These are phyloP conservation scores for Ceratobasidium sp. DNA, from an alignment of 1,284 basidiomycete species.

Conservation along the genomic window DNA sequence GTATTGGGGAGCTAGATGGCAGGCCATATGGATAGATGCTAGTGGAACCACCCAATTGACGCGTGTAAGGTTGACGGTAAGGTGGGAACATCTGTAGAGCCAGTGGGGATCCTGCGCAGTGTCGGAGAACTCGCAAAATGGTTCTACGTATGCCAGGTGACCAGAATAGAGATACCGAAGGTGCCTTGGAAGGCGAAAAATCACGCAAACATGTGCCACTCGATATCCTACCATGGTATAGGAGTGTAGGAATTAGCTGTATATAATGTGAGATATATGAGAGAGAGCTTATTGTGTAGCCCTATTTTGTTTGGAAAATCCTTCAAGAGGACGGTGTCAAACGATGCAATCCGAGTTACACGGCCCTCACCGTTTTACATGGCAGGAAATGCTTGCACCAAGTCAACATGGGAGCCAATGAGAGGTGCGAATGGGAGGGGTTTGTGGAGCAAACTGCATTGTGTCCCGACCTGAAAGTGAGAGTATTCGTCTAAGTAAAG, in stretches of 20 bases:
- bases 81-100: neutral
- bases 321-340: neutral
- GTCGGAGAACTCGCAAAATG: neutral
- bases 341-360: neutral
- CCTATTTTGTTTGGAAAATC: neutral
- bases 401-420: neutral
- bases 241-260: too few species aligned
- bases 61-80: too few species aligned
- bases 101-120: neutral
- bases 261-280: neutral
- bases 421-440: neutral
- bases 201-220: neutral
- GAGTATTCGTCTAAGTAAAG: neutral
- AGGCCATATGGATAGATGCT: neutral
- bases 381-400: neutral
- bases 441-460: neutral
- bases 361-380: neutral
- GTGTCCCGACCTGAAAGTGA: neutral
- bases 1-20: conserved; percentile 11
- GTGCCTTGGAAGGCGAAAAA: conserved; percentile 2
- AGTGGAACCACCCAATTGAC: neutral
- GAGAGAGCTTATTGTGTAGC: neutral
- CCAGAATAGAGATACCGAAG: neutral
- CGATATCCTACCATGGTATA: neutral
- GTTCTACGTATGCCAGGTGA: conserved; percentile 6